A percentile compares a stretch with the other conserved stretches of the same genome.
phyloP scores from a whole-genome alignment of 2,329 filamentous ascomycete genomes.

The Sporothrix luriei region DNA sequence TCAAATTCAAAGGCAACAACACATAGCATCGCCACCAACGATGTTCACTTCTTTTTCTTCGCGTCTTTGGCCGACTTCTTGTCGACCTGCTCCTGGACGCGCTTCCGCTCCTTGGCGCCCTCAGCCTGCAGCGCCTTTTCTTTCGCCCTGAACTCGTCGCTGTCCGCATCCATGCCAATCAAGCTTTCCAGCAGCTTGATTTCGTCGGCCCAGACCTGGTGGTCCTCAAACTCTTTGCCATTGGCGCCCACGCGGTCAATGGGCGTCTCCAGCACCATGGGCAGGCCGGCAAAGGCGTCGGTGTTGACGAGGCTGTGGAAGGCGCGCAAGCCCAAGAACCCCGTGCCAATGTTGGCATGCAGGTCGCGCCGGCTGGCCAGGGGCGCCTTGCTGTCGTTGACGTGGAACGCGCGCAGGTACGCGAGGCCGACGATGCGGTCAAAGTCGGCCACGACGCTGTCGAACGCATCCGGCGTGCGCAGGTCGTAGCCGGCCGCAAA shows the following conservation, averaged over 20 bases:
- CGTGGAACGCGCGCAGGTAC: conserved; percentile 82
- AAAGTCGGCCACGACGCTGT: conserved; percentile 72
- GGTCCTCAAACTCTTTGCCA: conserved; percentile 74
- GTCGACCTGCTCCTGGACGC: conserved; percentile 77
- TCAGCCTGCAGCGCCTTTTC: conserved; percentile 67
- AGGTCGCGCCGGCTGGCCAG: conserved; percentile 79
- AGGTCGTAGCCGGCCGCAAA: conserved; percentile 95
- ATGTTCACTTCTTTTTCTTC: conserved; percentile 41
- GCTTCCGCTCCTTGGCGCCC: conserved; percentile 71
- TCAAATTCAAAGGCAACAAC: not conserved
- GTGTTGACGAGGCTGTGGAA: conserved; percentile 93
- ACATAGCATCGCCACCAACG: too few relatives aligned
- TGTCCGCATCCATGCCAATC: conserved; percentile 77
- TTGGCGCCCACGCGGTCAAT: conserved; percentile 70
- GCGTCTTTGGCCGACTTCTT: conserved; percentile 67
- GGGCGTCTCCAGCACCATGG: conserved; percentile 96
- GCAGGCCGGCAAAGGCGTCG: conserved; percentile 71
- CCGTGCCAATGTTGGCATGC: conserved; percentile 95
- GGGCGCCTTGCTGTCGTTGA: conserved; percentile 96
- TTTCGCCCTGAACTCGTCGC: conserved; percentile 68
- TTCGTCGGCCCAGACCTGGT: conserved; percentile 83
- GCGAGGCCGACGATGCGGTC: conserved; percentile 73
- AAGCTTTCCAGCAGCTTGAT: conserved; percentile 92
- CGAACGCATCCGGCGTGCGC: conserved; percentile 72
- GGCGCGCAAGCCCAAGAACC: conserved; percentile 84